Percentiles rank a stretch among this genome's conserved stretches.
Conservation (phyloP, 108 stramenopile species). For the Nitzschia sp. region DNA sequence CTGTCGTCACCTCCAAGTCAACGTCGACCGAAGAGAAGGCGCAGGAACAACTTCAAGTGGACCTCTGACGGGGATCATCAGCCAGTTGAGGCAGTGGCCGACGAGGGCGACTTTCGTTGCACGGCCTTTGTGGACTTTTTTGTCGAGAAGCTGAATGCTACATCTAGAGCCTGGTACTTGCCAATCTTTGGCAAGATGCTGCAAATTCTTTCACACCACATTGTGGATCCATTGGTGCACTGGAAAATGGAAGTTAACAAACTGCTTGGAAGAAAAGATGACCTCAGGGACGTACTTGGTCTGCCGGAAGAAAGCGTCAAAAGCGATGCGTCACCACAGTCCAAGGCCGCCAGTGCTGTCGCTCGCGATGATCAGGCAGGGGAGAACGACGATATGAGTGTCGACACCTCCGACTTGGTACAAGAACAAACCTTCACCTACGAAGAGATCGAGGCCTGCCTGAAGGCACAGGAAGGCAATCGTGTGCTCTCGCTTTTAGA, state of each 20-base stretch:
- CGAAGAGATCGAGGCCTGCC: constrained; percentile 48
- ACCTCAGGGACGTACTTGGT: constrained; percentile 2
- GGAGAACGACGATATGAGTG: constrained; percentile 24
- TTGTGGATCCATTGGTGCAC: constrained; percentile 24
- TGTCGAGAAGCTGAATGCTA: background rate
- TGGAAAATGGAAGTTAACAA: constrained; percentile 31
- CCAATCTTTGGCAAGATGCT: constrained; percentile 26
- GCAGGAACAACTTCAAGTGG: constrained; percentile 1
- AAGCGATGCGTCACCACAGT: background rate
- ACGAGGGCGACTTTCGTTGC: constrained; percentile 19
- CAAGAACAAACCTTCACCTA: constrained; percentile 36
- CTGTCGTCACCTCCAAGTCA: background rate
- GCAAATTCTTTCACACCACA: constrained; percentile 12
- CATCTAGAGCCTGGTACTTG: constrained; percentile 11
- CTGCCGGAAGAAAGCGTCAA: constrained; percentile 8
- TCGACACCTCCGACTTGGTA: constrained; percentile 21
- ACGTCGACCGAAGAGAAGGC: constrained; percentile 28
- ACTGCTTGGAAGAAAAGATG: constrained; percentile 25
- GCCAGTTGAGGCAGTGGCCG: background rate
- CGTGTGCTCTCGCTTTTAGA: constrained; percentile 44
- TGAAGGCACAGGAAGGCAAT: constrained; percentile 24
- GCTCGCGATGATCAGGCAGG: constrained; percentile 21
- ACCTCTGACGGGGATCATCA: background rate
- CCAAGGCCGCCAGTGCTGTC: background rate
- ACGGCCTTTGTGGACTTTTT: constrained; percentile 14